Evolutionary conservation across 345 rosid genomes (phyloP), one percentile per base, ranked within the genome.

Genomic region (Odontarrhena argentea): DNA sequence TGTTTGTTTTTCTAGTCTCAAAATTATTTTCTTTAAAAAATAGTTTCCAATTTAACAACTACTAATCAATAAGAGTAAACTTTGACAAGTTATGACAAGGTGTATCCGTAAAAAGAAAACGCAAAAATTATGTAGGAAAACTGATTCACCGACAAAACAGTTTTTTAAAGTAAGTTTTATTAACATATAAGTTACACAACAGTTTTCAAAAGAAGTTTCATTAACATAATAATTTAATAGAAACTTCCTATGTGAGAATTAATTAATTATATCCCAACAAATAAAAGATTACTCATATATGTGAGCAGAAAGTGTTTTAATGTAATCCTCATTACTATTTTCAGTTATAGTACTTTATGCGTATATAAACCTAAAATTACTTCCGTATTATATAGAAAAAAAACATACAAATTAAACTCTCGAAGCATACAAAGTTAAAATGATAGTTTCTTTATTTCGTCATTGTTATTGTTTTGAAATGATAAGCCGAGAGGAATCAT

Each of bases 401-500:
- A 43, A 11, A 4, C 2, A 43, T 9, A 9, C 1, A 47, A 47
- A 14, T 14, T 32, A 32, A 32, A 32, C 36, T 32, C 36, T 4
- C 11, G 0, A 36, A 9, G 0, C 3, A 15, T 7, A 10, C 8
- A 40, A 56, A 9, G 32, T 56, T 28, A 5, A 43, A 15, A 73
- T 66, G 72, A 12, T 65, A 24, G 35, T 45, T 12, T 59, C 77
- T 14, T 0, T 66, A 9, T 60, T 66, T 3, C 22, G 43, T 0
- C 63, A 73, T 26, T 73, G 77, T 59, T 73, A n/a, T 28, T 43
- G 67, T 26, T 60, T 56, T 9, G 3, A 49, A 25, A 13, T 11
- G 3, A 8, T 1, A 5, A 56, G 45, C 3, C 12, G 5, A 51
- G 55, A 73, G 1, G 50, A 73, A 52, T 35, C 54, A 59, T 12